Conservation (phyloP, 139 green algal species). For the Medakamo hakoo region DNA sequence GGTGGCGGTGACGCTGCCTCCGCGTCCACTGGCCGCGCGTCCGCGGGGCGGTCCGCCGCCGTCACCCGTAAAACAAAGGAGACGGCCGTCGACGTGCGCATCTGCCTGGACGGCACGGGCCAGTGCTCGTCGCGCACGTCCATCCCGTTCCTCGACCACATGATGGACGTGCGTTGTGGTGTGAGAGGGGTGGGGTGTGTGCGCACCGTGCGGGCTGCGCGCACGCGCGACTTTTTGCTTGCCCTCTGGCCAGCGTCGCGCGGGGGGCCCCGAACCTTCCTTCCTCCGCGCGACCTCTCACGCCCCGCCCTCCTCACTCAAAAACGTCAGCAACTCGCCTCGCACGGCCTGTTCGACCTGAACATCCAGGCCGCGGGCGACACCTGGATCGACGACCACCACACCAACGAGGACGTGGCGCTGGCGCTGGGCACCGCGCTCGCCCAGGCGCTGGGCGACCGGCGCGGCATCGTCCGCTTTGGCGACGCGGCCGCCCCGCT, state of each 20-base stretch:
- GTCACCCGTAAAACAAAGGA: constrained; percentile 79
- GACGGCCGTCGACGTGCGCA: constrained; percentile 72
- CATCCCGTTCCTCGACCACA: constrained; percentile 96
- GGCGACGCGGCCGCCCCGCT: constrained; percentile 64
- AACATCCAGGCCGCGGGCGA: constrained; percentile 66
- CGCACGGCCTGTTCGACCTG: constrained; percentile 74
- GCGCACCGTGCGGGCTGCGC: too few relatives aligned
- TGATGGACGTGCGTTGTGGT: too few relatives aligned
- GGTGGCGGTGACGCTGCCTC: not conserved
- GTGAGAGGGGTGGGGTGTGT: too few relatives aligned
- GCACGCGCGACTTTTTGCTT: too few relatives aligned
- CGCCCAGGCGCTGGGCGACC: constrained; percentile 71
- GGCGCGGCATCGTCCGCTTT: constrained; percentile 91
- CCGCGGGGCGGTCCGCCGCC: constrained; percentile 2
- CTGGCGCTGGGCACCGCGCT: constrained; percentile 51
- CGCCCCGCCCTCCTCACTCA: constrained; percentile 37
- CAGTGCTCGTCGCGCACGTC: constrained; percentile 46
- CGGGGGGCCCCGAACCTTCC: too few relatives aligned
- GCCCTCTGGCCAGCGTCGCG: too few relatives aligned
- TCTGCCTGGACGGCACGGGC: constrained; percentile 86
- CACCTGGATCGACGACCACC: constrained; percentile 97
- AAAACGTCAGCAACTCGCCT: constrained; percentile 83
- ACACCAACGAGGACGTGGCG: constrained; percentile 95
- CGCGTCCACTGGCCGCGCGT: not conserved
- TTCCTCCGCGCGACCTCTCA: too few relatives aligned